Percentiles rank a stretch among this genome's conserved stretches.
Conservation (phyloP, 345 rosid genomes). For the Brassica nigra region DNA sequence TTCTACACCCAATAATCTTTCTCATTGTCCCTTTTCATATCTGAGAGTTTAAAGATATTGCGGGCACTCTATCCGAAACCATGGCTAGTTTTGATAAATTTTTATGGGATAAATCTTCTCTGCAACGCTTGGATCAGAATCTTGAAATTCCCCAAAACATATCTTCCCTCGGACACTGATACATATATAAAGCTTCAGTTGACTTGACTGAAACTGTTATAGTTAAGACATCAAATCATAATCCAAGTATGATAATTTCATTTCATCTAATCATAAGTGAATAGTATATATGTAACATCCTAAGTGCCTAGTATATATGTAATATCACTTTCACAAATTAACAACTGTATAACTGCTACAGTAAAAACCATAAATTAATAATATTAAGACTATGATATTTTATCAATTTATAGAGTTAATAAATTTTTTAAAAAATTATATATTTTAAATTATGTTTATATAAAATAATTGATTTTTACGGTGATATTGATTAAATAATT, state of each 20-base stretch:
- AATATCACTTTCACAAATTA: neutral
- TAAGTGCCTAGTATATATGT: no score
- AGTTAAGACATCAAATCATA: neutral
- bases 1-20: conserved; percentile 27
- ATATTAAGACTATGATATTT: no score
- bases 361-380: no score
- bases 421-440: no score
- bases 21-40: neutral
- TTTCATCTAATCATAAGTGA: neutral
- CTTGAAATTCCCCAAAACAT: neutral
- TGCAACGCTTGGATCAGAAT: neutral
- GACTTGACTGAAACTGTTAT: neutral
- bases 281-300: neutral
- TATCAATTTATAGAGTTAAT: no score
- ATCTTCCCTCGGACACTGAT: neutral
- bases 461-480: no score
- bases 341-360: no score
- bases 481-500: no score
- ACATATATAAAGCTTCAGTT: neutral
- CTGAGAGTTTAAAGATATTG: neutral
- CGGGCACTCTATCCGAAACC: neutral
- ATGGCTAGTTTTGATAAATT: neutral
- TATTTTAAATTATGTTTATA: no score
- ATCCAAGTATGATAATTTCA: neutral
- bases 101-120: neutral